These are phyloP conservation scores for Lactuca sativa DNA, from an alignment of 129 eudicot genomes.

Conservation along the genomic window DNA sequence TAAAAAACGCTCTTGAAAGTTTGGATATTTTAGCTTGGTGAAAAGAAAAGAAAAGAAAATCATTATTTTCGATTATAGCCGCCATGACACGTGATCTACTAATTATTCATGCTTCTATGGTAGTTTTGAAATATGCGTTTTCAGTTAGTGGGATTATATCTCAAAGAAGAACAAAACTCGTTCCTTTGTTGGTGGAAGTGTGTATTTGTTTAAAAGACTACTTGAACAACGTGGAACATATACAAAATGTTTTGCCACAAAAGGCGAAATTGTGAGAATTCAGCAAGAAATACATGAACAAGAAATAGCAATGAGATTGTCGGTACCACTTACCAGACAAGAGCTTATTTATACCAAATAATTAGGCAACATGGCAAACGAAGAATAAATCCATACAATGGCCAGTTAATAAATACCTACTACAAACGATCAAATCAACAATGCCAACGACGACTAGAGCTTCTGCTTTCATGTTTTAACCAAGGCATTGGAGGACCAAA, in stretches of 20 bases:
- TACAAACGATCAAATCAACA: too few relatives aligned
- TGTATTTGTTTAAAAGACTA: neutral
- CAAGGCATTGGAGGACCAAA: too few relatives aligned
- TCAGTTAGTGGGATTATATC: neutral
- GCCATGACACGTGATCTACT: neutral
- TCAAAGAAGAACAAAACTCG: neutral
- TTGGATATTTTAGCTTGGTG: neutral
- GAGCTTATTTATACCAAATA: too few relatives aligned
- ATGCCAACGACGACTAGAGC: too few relatives aligned
- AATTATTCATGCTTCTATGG: neutral
- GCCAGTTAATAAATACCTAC: too few relatives aligned
- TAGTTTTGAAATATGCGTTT: neutral
- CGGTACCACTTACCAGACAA: too few relatives aligned
- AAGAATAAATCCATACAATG: too few relatives aligned
- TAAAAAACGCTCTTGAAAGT: neutral
- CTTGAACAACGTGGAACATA: neutral
- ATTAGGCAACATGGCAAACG: too few relatives aligned
- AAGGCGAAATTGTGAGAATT: too few relatives aligned
- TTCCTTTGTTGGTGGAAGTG: neutral
- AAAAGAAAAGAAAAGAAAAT: neutral
- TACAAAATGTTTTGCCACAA: neutral
- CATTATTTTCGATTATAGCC: neutral
- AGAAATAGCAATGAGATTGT: too few relatives aligned
- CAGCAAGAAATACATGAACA: too few relatives aligned
- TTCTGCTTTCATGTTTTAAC: too few relatives aligned